These are phyloP conservation scores for Eimeria tenella DNA, from an alignment of 169 alveolate species.

Conservation along the genomic window DNA sequence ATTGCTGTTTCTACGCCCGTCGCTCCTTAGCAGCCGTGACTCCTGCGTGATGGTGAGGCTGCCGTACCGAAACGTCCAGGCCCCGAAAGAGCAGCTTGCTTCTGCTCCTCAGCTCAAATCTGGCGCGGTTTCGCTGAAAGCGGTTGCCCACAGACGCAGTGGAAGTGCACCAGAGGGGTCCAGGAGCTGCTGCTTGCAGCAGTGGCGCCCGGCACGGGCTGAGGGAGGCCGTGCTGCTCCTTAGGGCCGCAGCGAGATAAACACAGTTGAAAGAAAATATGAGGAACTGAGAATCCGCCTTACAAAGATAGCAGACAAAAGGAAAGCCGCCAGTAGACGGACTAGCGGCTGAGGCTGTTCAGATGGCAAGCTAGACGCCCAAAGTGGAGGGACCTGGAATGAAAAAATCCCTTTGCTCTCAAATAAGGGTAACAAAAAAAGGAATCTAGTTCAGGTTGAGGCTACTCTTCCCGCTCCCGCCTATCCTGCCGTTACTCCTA, in stretches of 20 bases:
- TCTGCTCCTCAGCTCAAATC: too few species aligned
- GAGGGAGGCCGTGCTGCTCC: neutral
- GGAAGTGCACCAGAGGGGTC: slow-evolving; percentile 35
- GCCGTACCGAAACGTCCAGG: too few species aligned
- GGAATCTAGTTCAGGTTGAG: slow-evolving; percentile 11
- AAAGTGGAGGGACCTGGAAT: neutral
- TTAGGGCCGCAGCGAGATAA: neutral
- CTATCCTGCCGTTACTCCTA: slow-evolving; percentile 63
- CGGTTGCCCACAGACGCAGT: neutral
- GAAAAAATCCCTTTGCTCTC: slow-evolving; percentile 42
- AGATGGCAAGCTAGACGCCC: slow-evolving; percentile 37
- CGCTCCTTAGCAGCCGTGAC: neutral
- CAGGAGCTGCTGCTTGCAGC: neutral
- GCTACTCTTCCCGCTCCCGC: slow-evolving; percentile 63
- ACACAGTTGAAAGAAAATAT: neutral
- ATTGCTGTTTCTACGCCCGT: neutral
- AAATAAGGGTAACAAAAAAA: slow-evolving; percentile 43
- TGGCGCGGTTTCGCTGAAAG: neutral
- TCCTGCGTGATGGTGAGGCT: neutral
- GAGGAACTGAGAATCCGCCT: neutral
- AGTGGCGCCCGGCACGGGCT: slow-evolving; percentile 39
- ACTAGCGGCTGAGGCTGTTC: slow-evolving; percentile 10
- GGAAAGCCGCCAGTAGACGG: slow-evolving; percentile 14
- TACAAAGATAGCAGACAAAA: slow-evolving; percentile 26
- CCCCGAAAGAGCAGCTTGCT: too few species aligned